Evolutionary conservation across 495 filamentous ascomycete species (phyloP).

Genomic region (Bryoglossum gracile): DNA sequence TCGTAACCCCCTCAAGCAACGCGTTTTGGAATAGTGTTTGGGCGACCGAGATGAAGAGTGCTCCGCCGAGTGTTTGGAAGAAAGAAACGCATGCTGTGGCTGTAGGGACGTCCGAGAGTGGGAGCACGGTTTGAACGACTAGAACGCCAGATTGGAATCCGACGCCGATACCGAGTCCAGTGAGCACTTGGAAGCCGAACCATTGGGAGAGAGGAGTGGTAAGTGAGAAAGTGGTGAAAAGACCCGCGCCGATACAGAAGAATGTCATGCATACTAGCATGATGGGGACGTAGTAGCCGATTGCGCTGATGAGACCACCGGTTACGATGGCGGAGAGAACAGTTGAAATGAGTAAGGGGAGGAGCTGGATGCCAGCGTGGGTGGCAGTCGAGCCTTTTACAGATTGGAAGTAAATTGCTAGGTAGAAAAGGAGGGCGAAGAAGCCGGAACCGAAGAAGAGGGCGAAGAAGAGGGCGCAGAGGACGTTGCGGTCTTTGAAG

Average conservation of each 20-base stretch:
- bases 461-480: conserved; percentile 41
- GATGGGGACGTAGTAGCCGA: conserved; percentile 75
- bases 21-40: conserved; percentile 53
- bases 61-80: conserved; percentile 45
- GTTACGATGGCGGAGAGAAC: conserved; percentile 24
- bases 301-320: conserved; percentile 50
- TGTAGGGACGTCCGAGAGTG: conserved; percentile 16
- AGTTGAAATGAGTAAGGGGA: conserved; percentile 41
- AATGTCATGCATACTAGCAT: conserved; percentile 58
- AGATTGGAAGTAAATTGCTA: conserved; percentile 91
- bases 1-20: conserved; percentile 11
- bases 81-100: conserved; percentile 26
- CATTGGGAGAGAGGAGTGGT: conserved; percentile 48
- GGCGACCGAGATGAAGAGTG: conserved; percentile 55
- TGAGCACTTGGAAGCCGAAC: conserved; percentile 57
- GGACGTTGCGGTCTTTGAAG: conserved; percentile 47
- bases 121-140: conserved; percentile 20
- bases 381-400: conserved; percentile 64
- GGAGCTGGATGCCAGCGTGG: conserved; percentile 68
- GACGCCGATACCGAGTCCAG: conserved; percentile 19
- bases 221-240: conserved; percentile 57
- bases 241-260: conserved; percentile 58
- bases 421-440: conserved; percentile 61
- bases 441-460: conserved; percentile 55
- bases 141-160: conserved; percentile 19